Evolutionary conservation across 768 basidiomycete species (phyloP).

Genomic region (Pisolithus orientalis): DNA sequence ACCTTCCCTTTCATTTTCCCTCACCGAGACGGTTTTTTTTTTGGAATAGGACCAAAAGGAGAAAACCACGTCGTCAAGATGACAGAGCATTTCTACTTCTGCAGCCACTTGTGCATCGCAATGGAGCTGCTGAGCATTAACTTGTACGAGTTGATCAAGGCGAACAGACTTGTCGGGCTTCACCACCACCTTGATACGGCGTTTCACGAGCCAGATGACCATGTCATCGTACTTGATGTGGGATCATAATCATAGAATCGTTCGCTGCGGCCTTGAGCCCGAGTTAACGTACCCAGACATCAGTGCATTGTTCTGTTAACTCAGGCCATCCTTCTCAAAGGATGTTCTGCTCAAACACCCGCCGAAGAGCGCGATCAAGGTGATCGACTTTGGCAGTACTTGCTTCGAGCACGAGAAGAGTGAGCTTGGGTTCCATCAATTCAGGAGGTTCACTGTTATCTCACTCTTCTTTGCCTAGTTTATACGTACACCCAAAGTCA

Average conservation of each 20-base stretch:
- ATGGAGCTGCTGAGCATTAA: constrained; percentile 98
- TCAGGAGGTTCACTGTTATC: not conserved
- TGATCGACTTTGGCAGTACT: constrained; percentile 98
- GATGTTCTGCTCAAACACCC: constrained; percentile 94
- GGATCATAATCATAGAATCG: constrained; percentile 94
- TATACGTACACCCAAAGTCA: constrained; percentile 99
- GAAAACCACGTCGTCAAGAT: constrained; percentile 95
- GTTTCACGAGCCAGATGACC: constrained; percentile 96
- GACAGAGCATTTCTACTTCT: constrained; percentile 98
- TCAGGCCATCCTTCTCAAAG: constrained; percentile 35
- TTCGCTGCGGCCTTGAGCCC: constrained; percentile 97
- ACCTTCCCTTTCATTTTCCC: too few relatives aligned
- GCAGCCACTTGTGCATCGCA: constrained; percentile 95
- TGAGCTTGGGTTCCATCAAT: constrained; percentile 34
- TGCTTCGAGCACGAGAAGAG: constrained; percentile 99
- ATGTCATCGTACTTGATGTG: constrained; percentile 88
- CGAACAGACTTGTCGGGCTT: constrained; percentile 99
- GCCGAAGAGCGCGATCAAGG: constrained; percentile 92
- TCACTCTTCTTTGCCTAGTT: constrained; percentile 45
- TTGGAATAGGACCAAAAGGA: constrained; percentile 83
- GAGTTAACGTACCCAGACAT: constrained; percentile 52
- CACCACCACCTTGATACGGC: constrained; percentile 87
- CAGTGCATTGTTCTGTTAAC: not conserved
- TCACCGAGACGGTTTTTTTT: not conserved
- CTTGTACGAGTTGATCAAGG: constrained; percentile 97